Evolutionary conservation across 805 yeast genomes (phyloP), one percentile per base, ranked within the genome.

Genomic region (Barnettozyma sp.): DNA sequence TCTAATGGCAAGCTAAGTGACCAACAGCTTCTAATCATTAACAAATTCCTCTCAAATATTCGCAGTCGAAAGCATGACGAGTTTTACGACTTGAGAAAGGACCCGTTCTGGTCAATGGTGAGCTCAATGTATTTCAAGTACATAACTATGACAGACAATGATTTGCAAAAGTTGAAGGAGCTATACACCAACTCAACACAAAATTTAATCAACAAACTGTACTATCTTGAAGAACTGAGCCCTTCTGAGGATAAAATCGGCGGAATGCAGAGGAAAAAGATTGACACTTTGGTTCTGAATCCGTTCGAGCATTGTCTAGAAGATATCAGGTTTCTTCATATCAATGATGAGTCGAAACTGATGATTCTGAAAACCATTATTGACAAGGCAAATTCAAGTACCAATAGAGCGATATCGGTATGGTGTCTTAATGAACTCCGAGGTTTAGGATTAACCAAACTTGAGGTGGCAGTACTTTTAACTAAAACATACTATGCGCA

Each of bases 21-120:
- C 19, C 28, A 31, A 8, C 45, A 47, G 19, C 14, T 33, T 5
- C 33, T 42, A 5, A 40, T 50, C 3, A 43, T 47, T 6, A 40
- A 48, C 20, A 45, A 24, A 12, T 32, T 50, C 24, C 8, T 47
- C 7, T 31, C 36, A 8, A 48, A 37, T 12, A 38, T 44, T 33
- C 7, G 20, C 3, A 19, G 7, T 11, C 10, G 30, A 5, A 12
- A 20, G 5, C 8, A 17, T 5, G 36, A 37, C 30, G 34, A 33
- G 15, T 15, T 22, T 14, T 37, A 37, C 19, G 26, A 37, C 16
- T 33, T 27, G 16, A n/a, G 18, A 22, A 30, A 31, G 8, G 36
- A 35, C 10, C 28, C 38, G 6, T 50, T 50, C 24, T 48, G 55
- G 55, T 40, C 38, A 19, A 39, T 45, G 44, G 16, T 50, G 5